Evolutionary conservation across 2,329 filamentous ascomycete genomes (phyloP).

Genomic region (Curvularia spicifera): DNA sequence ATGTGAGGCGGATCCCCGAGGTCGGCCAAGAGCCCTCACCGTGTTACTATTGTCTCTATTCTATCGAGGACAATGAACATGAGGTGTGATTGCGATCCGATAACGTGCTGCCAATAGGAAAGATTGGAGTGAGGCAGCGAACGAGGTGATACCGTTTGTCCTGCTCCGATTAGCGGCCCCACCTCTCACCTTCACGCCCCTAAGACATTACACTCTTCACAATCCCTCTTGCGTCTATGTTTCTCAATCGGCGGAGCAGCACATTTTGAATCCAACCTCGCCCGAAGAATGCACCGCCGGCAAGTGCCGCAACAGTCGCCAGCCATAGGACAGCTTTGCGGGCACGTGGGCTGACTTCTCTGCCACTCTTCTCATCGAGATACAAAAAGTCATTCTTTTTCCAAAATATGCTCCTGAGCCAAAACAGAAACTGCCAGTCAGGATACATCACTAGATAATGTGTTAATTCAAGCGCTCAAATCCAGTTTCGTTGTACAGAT

Average conservation of each 20-base stretch:
- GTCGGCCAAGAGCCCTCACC: conserved; percentile 9
- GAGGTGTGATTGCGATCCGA: not conserved
- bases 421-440: conserved; percentile 59
- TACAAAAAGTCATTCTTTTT: conserved; percentile 50
- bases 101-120: not conserved
- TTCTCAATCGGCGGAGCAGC: conserved; percentile 18
- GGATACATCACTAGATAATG: conserved; percentile 55
- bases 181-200: not conserved
- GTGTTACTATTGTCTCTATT: conserved; percentile 18
- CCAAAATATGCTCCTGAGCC: conserved; percentile 57
- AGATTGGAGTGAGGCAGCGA: not conserved
- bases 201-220: conserved; percentile 10
- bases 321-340: conserved; percentile 16
- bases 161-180: not conserved
- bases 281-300: conserved; percentile 22
- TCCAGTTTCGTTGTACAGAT: too few relatives aligned
- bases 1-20: conserved; percentile 23
- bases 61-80: not conserved
- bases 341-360: conserved; percentile 25
- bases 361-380: conserved; percentile 28
- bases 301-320: conserved; percentile 15
- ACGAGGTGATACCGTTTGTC: not conserved
- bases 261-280: conserved; percentile 25
- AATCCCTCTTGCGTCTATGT: conserved; percentile 12
- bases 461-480: not conserved